These are phyloP conservation scores for Myrica gale DNA, from an alignment of 306 rosid species.

Conservation along the genomic window DNA sequence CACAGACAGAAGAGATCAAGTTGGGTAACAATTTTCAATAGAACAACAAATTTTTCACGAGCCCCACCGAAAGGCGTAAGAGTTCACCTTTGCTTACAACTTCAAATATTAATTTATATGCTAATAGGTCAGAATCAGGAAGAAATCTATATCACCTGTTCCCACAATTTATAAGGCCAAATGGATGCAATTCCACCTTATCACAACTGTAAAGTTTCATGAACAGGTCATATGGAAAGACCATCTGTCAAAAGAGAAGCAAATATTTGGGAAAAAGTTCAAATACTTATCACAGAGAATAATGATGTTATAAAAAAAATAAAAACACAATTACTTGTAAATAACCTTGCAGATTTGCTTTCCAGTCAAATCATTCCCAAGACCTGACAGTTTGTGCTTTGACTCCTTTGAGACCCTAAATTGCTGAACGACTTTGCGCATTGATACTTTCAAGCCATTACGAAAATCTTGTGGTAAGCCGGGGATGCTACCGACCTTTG, in stretches of 20 bases:
- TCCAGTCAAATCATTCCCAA: constrained; percentile 47
- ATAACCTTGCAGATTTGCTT: constrained; percentile 31
- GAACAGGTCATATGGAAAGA: constrained; percentile 63
- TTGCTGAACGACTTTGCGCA: constrained; percentile 73
- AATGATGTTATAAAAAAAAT: constrained; percentile 17
- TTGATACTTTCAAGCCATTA: constrained; percentile 64
- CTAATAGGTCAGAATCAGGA: constrained; percentile 23
- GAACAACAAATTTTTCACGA: too few relatives aligned
- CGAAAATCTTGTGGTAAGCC: constrained; percentile 51
- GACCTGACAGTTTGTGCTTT: constrained; percentile 30
- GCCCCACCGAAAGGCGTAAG: too few relatives aligned
- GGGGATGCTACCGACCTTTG: constrained; percentile 41
- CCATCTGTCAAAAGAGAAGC: constrained; percentile 44
- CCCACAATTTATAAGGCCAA: constrained; percentile 76
- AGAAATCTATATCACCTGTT: constrained; percentile 57
- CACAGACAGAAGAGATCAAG: too few relatives aligned
- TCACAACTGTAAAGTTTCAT: constrained; percentile 56
- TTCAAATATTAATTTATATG: neutral
- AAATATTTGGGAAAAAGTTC: constrained; percentile 25
- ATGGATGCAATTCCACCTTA: constrained; percentile 57
- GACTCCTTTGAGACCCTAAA: constrained; percentile 62
- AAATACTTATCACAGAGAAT: constrained; percentile 7
- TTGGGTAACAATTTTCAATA: too few relatives aligned
- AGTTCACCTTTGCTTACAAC: neutral
- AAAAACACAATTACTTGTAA: neutral